Base-by-base conservation (phyloP, 768 basidiomycete species). In the Phylloporus sp. region DNA sequence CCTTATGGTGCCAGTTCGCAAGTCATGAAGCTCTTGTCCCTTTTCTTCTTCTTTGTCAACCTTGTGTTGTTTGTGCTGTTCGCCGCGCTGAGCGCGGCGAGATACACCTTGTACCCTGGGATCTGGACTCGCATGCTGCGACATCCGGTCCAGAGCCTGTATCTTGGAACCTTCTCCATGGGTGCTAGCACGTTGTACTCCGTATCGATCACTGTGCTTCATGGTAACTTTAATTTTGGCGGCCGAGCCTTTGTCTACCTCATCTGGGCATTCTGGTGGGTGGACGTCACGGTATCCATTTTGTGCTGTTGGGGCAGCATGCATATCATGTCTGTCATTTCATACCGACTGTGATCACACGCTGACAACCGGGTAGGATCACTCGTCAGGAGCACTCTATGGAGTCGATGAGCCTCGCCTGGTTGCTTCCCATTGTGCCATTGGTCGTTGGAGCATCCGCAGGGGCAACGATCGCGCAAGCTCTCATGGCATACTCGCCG, bases 351-450 rank as follows among this genome's bases (percentile, higher is more conserved):
- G 58, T 54, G 50, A 66, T 29, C 54, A 44, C 31, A 34, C 54
- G 39, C 48, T 34, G 26, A 48, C 45, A 23, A 9, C 15, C 5
- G 3, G 28, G 1, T 76, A 87, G 79, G 82, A 66, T 79, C 67
- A 64, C 73, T 34, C 59, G 78, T n/a, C 85, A 90, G 18, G 70
- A 72, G 6, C 84, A 89, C 60, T 67, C 80, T 0, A 59, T 84
- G 6, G 70, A 77, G 38, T 62, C 70, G 2, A 78, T 89, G 77
- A 81, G 81, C 0, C 69, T 83, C 22, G 65, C 75, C 20, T 91
- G 88, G 88, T 72, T 91, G 8, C 81, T 91, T 27, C 90, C 90
- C 0, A 79, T 88, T 11, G 84, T 91, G 4, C 80, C 88, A 0
- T 75, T 85, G 15, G 78, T 86, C 39, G 89, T 91, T 61, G 80